Conservation (phyloP, 768 basidiomycete genomes). For the Phlebiopsis flavidoalba region DNA sequence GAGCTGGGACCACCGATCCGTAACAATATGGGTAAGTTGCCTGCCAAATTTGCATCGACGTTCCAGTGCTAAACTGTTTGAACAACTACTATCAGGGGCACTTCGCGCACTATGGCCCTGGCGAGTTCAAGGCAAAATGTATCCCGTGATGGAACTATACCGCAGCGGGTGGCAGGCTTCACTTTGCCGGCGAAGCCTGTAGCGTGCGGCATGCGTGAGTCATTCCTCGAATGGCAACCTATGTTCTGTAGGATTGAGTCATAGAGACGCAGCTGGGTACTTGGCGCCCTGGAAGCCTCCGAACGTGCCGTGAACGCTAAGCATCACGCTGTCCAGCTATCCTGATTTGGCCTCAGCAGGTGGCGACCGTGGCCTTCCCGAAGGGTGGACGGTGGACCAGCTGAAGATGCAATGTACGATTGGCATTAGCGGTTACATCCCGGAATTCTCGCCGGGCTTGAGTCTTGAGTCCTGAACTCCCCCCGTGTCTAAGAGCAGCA, state of each 20-base stretch:
- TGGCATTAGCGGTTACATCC: not conserved
- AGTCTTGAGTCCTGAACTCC: too few relatives aligned
- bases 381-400: not conserved
- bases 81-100: too few relatives aligned
- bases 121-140: conserved; percentile 30
- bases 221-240: not conserved
- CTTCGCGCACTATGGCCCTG: conserved; percentile 38
- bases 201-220: conserved; percentile 32
- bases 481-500: too few relatives aligned
- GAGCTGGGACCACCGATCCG: conserved; percentile 31
- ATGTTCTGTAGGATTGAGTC: not conserved
- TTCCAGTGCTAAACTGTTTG: too few relatives aligned
- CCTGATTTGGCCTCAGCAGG: conserved; percentile 17
- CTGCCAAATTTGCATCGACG: not conserved
- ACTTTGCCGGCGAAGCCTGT: conserved; percentile 34
- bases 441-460: too few relatives aligned
- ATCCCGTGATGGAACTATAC: conserved; percentile 24
- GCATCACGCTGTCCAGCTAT: conserved; percentile 4
- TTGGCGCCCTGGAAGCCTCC: conserved; percentile 33
- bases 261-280: conserved; percentile 28
- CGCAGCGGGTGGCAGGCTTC: conserved; percentile 29
- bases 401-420: not conserved
- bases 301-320: conserved; percentile 29
- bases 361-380: conserved; percentile 23
- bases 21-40: conserved; percentile 28